Base-by-base conservation (phyloP, 805 yeast species). In the Saccharomycopsis fodiens region DNA sequence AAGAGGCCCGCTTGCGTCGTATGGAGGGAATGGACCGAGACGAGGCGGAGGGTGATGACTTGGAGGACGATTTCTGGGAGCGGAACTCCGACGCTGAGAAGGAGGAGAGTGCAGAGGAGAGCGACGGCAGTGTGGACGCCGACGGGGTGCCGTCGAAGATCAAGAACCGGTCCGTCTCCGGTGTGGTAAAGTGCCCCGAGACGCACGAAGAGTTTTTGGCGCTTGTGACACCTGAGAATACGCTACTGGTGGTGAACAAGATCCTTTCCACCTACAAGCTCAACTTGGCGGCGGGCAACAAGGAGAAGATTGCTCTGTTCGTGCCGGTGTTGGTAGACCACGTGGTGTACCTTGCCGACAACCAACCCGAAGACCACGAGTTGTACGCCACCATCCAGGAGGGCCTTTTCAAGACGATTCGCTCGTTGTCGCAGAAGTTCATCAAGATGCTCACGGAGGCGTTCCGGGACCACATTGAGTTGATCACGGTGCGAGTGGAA, bases 281-380 rank as follows among this genome's bases (percentile, higher is more conserved):
- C 12, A 78, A 81, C 51, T 68, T 85, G 44, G 87, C 85, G 2
- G 74, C 70, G 45, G 97, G 95, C 2, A 88, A 91, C 61, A 87
- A 85, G 58, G 84, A 79, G 49, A 80, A 74, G 56, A 64, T 85
- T 53, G 84, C 81, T 20, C 58, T 54, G 2, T 82, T 89, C 56
- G 73, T 84, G 1, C 70, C 74, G 2, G 73, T 85, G 7, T 54
- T 88, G 12, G 68, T 85, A 50, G 75, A 79, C 52, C 87, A 85
- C 55, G 63, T 77, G 8, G 59, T 85, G 35, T 65, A 69, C 47
- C 57, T 79, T 27, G 63, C 77, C 1, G 70, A 72, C 44, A 54
- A 57, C 2, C 58, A 62, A 35, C 52, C 58, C 3, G 40, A 55
- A 19, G 50, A 67, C 35, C 61, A 72, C 23, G 62, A 59, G 20